These are phyloP conservation scores for Drechslera avenae DNA, from an alignment of 2,329 filamentous ascomycete species.

Conservation along the genomic window DNA sequence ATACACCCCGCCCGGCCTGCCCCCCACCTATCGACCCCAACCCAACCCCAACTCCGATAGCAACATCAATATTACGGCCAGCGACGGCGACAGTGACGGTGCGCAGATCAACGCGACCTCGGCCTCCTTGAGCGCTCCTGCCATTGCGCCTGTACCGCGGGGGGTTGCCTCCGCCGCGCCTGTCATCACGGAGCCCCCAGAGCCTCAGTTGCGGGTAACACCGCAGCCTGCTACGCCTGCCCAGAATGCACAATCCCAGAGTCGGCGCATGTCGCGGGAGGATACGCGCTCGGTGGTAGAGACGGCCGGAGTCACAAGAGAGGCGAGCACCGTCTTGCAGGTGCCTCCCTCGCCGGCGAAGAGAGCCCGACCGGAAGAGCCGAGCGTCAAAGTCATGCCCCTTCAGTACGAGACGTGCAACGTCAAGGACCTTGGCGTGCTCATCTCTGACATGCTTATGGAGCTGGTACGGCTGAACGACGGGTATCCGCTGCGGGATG, in stretches of 20 bases:
- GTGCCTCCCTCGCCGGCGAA: conserved; percentile 38
- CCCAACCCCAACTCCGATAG: conserved; percentile 4
- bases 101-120: conserved; percentile 10
- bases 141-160: conserved; percentile 31
- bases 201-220: conserved; percentile 43
- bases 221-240: conserved; percentile 35
- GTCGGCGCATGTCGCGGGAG: conserved; percentile 18
- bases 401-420: conserved; percentile 79
- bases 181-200: conserved; percentile 42
- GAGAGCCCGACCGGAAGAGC: conserved; percentile 43
- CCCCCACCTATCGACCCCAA: conserved; percentile 49
- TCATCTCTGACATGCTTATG: conserved; percentile 94
- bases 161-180: conserved; percentile 41
- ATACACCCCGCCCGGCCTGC: conserved; percentile 57
- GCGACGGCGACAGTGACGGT: not conserved
- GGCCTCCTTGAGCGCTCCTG: conserved; percentile 18
- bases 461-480: conserved; percentile 96
- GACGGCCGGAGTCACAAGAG: conserved; percentile 19
- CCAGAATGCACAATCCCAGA: conserved; percentile 23
- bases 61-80: not conserved
- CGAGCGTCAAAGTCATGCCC: conserved; percentile 65
- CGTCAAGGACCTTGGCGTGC: conserved; percentile 82
- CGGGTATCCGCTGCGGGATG: conserved; percentile 79
- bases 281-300: conserved; percentile 16
- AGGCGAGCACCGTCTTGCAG: conserved; percentile 23